Evolutionary conservation across 148 eudicot genomes (phyloP).

Genomic region (Persicaria maculosa): DNA sequence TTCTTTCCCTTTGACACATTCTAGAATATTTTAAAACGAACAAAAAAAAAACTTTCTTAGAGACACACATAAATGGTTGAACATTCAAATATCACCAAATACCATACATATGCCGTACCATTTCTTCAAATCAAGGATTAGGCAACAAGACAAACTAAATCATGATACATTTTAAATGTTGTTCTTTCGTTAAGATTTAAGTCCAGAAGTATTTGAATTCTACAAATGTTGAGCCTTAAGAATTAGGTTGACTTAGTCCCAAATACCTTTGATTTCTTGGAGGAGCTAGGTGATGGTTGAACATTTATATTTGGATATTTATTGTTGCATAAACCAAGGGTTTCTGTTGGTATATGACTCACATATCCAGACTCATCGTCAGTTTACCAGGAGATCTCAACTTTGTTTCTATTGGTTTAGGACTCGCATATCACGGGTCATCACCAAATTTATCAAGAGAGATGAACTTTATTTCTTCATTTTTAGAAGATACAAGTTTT

Average conservation of each 20-base stretch:
- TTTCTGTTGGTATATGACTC: constrained; percentile 33
- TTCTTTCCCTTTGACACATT: neutral
- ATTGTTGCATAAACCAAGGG: constrained; percentile 22
- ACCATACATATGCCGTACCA: neutral
- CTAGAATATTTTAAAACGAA: neutral
- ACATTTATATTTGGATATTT: constrained; percentile 28
- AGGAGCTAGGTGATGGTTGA: constrained; percentile 34
- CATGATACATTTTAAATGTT: neutral
- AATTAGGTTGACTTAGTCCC: neutral
- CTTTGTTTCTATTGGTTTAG: no score
- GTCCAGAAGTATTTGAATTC: neutral
- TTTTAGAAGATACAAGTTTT: constrained; percentile 26
- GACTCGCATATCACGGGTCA: no score
- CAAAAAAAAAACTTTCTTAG: neutral
- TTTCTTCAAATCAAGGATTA: neutral
- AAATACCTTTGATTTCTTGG: constrained; percentile 44
- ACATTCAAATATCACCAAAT: neutral
- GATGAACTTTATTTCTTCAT: constrained; percentile 43
- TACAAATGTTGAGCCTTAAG: neutral
- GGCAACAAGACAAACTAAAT: neutral
- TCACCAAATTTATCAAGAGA: constrained; percentile 40
- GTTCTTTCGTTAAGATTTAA: neutral
- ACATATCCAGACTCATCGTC: constrained; percentile 35
- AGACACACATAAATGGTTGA: neutral
- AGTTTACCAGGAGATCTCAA: constrained; percentile 22